phyloP scores from a whole-genome alignment of 2,329 filamentous ascomycete genomes.

The Aspergillus hortae region DNA sequence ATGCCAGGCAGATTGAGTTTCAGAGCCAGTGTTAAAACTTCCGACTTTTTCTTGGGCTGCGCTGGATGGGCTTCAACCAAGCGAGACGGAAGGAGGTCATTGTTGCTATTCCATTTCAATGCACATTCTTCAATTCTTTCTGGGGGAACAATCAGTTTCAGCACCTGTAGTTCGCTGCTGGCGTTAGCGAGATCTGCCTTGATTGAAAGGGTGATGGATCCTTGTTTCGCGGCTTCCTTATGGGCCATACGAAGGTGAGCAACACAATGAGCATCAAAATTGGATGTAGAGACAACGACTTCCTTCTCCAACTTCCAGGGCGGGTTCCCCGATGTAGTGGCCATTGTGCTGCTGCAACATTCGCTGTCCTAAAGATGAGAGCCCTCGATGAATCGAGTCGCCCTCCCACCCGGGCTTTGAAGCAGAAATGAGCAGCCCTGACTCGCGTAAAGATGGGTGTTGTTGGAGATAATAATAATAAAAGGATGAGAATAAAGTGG shows the following conservation, averaged over 20 bases:
- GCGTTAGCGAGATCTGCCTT: constrained; percentile 16
- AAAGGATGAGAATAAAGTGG: constrained; percentile 8
- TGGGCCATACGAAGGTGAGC: constrained; percentile 17
- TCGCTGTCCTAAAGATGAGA: constrained; percentile 7
- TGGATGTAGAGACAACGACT: constrained; percentile 14
- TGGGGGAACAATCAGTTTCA: constrained; percentile 15
- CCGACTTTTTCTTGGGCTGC: constrained; percentile 13
- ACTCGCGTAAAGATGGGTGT: constrained; percentile 13
- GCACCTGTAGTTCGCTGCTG: constrained; percentile 12
- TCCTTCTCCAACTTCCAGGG: constrained; percentile 14
- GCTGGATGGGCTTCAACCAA: constrained; percentile 12
- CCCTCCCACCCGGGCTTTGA: constrained; percentile 23
- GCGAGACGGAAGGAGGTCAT: constrained; percentile 11
- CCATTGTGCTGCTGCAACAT: constrained; percentile 14
- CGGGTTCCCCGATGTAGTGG: constrained; percentile 9
- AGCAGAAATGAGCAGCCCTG: constrained; percentile 19
- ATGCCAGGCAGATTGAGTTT: constrained; percentile 10
- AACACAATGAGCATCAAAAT: constrained; percentile 10
- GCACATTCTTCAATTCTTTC: constrained; percentile 12
- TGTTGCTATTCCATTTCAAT: constrained; percentile 13
- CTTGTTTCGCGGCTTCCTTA: constrained; percentile 13
- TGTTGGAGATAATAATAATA: constrained; percentile 7
- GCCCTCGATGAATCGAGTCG: constrained; percentile 20
- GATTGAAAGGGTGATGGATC: constrained; percentile 17
- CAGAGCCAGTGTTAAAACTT: constrained; percentile 15